A percentile compares a stretch with the other conserved stretches of the same genome.
Conservation (phyloP, 1,284 basidiomycete species). For the Boletus sp. region DNA sequence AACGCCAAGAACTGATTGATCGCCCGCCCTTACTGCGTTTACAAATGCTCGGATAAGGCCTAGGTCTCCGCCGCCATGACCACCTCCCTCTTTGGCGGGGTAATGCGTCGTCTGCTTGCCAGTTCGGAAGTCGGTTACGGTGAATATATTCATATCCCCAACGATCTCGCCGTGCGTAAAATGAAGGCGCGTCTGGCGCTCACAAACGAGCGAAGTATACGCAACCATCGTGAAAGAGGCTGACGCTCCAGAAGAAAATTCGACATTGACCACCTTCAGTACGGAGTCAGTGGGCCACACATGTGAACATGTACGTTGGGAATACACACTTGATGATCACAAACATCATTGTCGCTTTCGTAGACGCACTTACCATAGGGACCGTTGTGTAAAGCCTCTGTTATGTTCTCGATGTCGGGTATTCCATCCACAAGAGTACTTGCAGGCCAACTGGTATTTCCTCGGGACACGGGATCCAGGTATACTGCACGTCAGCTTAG, state of each 20-base stretch:
- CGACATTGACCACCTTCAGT: slow-evolving; percentile 68
- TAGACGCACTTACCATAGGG: slow-evolving; percentile 84
- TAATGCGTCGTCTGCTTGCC: slow-evolving; percentile 42
- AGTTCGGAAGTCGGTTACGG: slow-evolving; percentile 74
- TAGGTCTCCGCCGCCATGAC: slow-evolving; percentile 78
- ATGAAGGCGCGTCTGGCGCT: slow-evolving; percentile 73
- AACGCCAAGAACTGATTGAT: slow-evolving; percentile 64
- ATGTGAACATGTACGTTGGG: background rate
- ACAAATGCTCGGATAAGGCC: slow-evolving; percentile 72
- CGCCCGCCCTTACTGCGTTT: slow-evolving; percentile 59
- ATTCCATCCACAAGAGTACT: slow-evolving; percentile 69
- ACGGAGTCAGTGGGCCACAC: too few relatives aligned
- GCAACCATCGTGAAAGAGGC: slow-evolving; percentile 83
- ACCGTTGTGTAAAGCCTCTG: slow-evolving; percentile 54
- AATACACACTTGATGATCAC: slow-evolving; percentile 59
- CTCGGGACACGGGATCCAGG: slow-evolving; percentile 57
- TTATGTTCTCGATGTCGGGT: slow-evolving; percentile 76
- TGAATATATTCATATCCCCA: slow-evolving; percentile 74
- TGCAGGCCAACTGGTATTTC: slow-evolving; percentile 60
- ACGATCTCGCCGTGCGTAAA: slow-evolving; percentile 81
- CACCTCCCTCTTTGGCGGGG: slow-evolving; percentile 59
- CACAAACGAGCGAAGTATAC: slow-evolving; percentile 64
- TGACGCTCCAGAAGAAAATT: slow-evolving; percentile 73
- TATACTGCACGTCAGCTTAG: slow-evolving; percentile 52
- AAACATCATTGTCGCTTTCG: slow-evolving; percentile 77